A percentile compares a stretch with the other conserved stretches of the same genome.
Conservation (phyloP, 352 stramenopile species). For the Pythium vanterpoolii region DNA sequence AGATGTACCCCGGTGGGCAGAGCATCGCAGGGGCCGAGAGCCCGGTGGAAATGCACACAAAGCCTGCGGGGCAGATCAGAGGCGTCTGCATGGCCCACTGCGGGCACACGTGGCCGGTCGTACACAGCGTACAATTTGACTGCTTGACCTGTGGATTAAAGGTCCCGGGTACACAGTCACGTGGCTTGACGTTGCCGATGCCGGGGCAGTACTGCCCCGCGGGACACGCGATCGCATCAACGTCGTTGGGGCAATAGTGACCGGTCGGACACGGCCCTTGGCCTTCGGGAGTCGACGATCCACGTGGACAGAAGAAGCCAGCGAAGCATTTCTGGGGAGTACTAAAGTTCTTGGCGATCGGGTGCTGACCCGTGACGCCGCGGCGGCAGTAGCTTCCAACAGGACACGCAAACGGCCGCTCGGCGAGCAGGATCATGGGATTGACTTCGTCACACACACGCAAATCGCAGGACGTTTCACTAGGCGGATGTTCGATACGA, state of each 20-base stretch:
- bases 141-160: conserved; percentile 84
- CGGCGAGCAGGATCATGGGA: conserved; percentile 49
- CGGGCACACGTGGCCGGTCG: conserved; percentile 93
- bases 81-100: conserved; percentile 70
- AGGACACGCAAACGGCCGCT: conserved; percentile 93
- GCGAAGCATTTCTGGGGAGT: conserved; percentile 94
- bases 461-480: conserved; percentile 38
- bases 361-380: conserved; percentile 68
- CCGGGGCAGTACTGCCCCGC: conserved; percentile 93
- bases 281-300: conserved; percentile 90
- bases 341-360: conserved; percentile 86
- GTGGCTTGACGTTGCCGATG: conserved; percentile 90
- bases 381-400: conserved; percentile 91
- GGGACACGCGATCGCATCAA: conserved; percentile 90
- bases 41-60: conserved; percentile 93
- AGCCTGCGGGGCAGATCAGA: conserved; percentile 90
- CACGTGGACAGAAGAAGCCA: conserved; percentile 96
- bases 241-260: conserved; percentile 92
- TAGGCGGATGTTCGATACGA: conserved; percentile 61
- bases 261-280: conserved; percentile 93
- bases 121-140: conserved; percentile 94
- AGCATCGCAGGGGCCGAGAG: conserved; percentile 88
- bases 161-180: conserved; percentile 92
- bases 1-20: conserved; percentile 95
- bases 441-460: conserved; percentile 52